Evolutionary conservation across 2,329 filamentous ascomycete species (phyloP).

Genomic region (Penicillium sp.): DNA sequence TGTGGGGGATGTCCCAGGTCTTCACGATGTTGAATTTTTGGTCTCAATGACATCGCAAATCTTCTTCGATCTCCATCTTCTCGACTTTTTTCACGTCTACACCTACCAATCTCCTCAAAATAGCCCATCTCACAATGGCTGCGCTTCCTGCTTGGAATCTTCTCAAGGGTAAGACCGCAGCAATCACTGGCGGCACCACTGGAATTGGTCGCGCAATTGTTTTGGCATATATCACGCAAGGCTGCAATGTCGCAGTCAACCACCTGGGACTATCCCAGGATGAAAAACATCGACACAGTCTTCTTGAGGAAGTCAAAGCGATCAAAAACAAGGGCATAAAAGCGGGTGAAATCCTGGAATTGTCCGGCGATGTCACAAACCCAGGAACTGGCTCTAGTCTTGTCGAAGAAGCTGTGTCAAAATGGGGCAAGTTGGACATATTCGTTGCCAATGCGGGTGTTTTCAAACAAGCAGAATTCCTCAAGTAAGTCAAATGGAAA

Average conservation of each 20-base stretch:
- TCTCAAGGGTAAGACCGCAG: slow-evolving; percentile 20
- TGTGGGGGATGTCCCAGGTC: too few species aligned
- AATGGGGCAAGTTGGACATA: slow-evolving; percentile 32
- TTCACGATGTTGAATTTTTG: too few species aligned
- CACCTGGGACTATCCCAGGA: slow-evolving; percentile 28
- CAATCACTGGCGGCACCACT: slow-evolving; percentile 20
- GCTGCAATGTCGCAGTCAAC: slow-evolving; percentile 33
- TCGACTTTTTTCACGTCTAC: neutral
- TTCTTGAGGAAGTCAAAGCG: slow-evolving; percentile 24
- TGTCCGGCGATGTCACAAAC: slow-evolving; percentile 72
- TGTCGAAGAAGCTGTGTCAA: slow-evolving; percentile 50
- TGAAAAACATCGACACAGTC: slow-evolving; percentile 19
- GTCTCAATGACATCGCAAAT: too few species aligned
- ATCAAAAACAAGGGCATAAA: slow-evolving; percentile 9
- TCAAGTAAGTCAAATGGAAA: slow-evolving; percentile 48
- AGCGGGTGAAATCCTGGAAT: slow-evolving; percentile 50
- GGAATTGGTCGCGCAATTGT: slow-evolving; percentile 22
- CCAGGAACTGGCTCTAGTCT: slow-evolving; percentile 67
- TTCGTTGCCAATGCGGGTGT: slow-evolving; percentile 37
- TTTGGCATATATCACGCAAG: slow-evolving; percentile 25
- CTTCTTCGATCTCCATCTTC: too few species aligned
- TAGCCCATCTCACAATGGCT: slow-evolving; percentile 8
- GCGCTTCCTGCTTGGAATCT: slow-evolving; percentile 24
- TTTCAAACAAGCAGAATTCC: slow-evolving; percentile 79
- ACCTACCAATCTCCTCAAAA: too few species aligned